These are phyloP conservation scores for Trichoderma polysporum DNA, from an alignment of 2,329 filamentous ascomycete genomes.

Conservation along the genomic window DNA sequence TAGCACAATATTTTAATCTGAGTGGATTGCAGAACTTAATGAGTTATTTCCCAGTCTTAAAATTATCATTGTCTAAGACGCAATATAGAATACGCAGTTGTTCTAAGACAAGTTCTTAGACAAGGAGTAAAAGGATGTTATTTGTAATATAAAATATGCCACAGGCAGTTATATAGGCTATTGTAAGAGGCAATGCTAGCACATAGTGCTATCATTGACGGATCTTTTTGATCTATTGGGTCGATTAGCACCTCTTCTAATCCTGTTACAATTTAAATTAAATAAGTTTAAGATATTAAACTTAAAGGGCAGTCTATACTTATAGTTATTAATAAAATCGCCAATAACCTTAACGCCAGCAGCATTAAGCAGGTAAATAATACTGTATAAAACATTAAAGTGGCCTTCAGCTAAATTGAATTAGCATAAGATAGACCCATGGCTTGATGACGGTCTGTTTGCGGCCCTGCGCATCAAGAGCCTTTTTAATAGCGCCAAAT, in stretches of 20 bases:
- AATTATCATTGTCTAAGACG: constrained; percentile 36
- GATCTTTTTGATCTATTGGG: no score
- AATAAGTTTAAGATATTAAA: constrained; percentile 16
- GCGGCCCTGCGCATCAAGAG: constrained; percentile 1
- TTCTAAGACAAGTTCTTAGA: constrained; percentile 28
- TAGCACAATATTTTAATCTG: constrained; percentile 6
- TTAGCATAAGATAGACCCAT: neutral
- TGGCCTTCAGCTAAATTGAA: neutral
- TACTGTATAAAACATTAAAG: neutral
- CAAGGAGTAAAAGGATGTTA: constrained; percentile 49
- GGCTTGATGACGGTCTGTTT: neutral
- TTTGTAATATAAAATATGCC: constrained; percentile 52
- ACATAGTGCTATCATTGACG: no score
- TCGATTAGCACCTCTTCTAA: no score
- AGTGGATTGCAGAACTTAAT: constrained; percentile 39
- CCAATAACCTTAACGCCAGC: neutral
- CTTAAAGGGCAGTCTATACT: constrained; percentile 7
- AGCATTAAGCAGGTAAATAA: neutral
- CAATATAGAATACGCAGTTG: constrained; percentile 26
- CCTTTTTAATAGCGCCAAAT: neutral
- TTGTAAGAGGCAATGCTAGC: no score
- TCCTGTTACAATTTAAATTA: no score
- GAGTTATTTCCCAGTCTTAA: constrained; percentile 45
- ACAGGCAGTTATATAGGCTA: no score
- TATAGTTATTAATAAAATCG: neutral